These are phyloP conservation scores for Daedaleopsis sinensis DNA, from an alignment of 768 basidiomycete genomes.

Conservation along the genomic window DNA sequence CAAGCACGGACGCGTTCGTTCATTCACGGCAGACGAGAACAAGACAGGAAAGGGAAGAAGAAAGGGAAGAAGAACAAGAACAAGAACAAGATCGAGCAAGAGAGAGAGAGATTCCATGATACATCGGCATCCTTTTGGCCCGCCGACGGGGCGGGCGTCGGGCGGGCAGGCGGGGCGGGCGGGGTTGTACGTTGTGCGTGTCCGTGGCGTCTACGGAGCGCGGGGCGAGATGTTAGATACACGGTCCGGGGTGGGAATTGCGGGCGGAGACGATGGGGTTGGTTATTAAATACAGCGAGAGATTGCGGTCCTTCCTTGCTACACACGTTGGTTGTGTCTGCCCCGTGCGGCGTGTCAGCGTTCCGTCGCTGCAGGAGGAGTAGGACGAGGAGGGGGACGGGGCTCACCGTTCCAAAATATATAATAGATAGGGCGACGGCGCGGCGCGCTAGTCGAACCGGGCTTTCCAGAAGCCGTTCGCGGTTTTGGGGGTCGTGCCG, in stretches of 20 bases:
- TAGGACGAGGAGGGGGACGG: neutral
- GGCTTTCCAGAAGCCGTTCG: slow-evolving; percentile 21
- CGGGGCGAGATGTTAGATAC: neutral
- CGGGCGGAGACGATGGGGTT: neutral
- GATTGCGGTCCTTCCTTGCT: neutral
- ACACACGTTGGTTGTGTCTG: neutral
- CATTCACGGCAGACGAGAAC: no score
- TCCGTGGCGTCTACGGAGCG: neutral
- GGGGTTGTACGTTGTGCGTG: no score
- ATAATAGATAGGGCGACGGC: neutral
- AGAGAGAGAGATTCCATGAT: neutral
- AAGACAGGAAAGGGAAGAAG: no score
- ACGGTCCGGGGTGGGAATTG: neutral
- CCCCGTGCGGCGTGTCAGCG: neutral
- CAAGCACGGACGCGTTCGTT: no score
- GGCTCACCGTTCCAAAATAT: slow-evolving; percentile 18
- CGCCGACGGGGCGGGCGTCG: no score
- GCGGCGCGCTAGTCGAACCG: slow-evolving; percentile 1
- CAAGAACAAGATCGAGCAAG: neutral
- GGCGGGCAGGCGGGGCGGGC: no score
- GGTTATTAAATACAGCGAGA: neutral
- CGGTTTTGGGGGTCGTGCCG: slow-evolving; percentile 16
- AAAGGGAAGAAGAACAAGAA: neutral
- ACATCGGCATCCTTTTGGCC: neutral
- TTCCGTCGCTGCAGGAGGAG: neutral